Base-by-base conservation (phyloP, 2,329 filamentous ascomycete species). In the Pseudocercospora vitis region DNA sequence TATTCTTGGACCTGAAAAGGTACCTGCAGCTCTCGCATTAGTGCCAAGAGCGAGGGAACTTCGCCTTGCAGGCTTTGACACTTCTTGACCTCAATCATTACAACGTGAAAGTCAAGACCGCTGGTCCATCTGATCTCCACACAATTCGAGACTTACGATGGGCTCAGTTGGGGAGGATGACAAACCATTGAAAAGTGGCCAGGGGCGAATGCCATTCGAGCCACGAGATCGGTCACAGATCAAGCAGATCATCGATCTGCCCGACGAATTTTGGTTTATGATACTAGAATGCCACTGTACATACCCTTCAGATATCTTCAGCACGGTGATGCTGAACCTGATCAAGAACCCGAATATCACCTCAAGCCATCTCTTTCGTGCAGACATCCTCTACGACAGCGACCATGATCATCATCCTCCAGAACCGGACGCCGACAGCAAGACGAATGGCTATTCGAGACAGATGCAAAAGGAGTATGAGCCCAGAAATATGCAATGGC, bases 261-360 rank as follows among this genome's bases (percentile, higher is more conserved):
- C 64, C 3, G 58, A 63, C 18, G 61, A 68, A 28, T 44, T 60
- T 52, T 70, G 67, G 66, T 56, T 61, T 7, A 55, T 60, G 3
- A 50, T 67, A 3, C 58, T 67, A 9, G 54, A 66, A 49, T 58
- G 56, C 26, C 57, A 56, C 31, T 89, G 87, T 68, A 76, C 76
- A 9, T 91, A 91, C 66, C 73, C 78, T 12, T 78, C 84, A 1
- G 75, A 78, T 24, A 75, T 83, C 50, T 92, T 91, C 68, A 72
- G 77, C 55, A 71, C 78, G 33, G 84, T 88, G 46, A 88, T 90
- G 83, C 73, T 83, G 62, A 89, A 91, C 64, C 75, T 91, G 52
- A 81, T 92, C 59, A 81, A 80, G 61, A 91, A 92, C 64, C 89
- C 89, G 0, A 92, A 94, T 61, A 77, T 90, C 70, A 90, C 89